Evolutionary conservation across 345 rosid species (phyloP), one percentile per base, ranked within the genome.

Genomic region (Populus ilicifolia): DNA sequence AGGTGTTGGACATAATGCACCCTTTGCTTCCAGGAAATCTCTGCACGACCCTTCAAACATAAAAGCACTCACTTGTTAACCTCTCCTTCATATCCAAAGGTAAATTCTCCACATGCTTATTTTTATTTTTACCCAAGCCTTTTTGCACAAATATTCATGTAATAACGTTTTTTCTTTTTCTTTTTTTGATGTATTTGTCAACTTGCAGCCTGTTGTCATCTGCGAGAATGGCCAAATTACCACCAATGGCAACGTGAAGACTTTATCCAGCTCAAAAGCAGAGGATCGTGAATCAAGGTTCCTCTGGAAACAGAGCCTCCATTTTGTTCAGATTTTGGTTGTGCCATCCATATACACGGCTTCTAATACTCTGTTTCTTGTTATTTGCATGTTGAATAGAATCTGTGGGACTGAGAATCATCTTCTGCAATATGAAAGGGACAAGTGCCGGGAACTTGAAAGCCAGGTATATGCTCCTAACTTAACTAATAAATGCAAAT

Each of bases 401-500:
- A 56, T 52, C 39, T 23, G 43, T 2, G 65, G 70, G 14, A 1
- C 36, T 62, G 65, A 16, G 44, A 72, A 62, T 39, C 62, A 64
- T 8, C 29, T 12, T 12, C 18, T 80, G 67, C 71, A 13, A 23
- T 25, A 2, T 16, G 87, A 83, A 79, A 78, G 78, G 39, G 83
- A 83, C 1, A 85, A 67, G 73, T 20, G 68, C 66, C 63, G 23
- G 65, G 46, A 76, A 20, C 83, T 89, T 30, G 87, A 86, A 80
- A 69, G 29, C 52, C 83, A 83, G 74, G 87, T 84, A 85, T 0
- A 77, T 77, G 36, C 52, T 44, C 52, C 52, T 3, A 46, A 46
- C 18, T 46, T 46, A 46, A 46, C 50, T 14, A 14, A 13, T 13
- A 46, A 46, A 46, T 46, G 14, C 50, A 46, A 14, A 46, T 4